Percentiles rank a stretch among this genome's conserved stretches.
Conservation (phyloP, 2,329 filamentous ascomycete species). For the Alternaria atra region DNA sequence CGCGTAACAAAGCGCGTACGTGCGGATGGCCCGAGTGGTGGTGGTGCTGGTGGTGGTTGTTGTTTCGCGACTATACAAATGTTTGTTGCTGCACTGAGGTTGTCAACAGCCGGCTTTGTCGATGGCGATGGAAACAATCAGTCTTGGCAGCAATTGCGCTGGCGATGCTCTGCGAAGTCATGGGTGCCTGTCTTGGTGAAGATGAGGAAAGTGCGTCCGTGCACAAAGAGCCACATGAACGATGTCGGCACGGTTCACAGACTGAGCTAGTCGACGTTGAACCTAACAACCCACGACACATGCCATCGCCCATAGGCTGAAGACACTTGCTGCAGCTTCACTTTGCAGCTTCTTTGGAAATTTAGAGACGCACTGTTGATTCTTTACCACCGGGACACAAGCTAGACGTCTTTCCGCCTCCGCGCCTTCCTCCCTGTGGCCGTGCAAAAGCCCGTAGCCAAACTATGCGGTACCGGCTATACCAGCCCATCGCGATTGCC, state of each 20-base stretch:
- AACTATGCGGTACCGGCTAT: constrained; percentile 15
- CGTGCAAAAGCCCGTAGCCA: constrained; percentile 18
- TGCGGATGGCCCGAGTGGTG: constrained; percentile 2
- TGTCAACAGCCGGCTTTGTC: neutral
- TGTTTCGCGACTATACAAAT: neutral
- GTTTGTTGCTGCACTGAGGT: neutral
- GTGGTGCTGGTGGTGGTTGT: neutral
- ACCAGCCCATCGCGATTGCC: constrained; percentile 15
- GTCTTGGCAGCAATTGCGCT: constrained; percentile 8
- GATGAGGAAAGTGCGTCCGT: constrained; percentile 20
- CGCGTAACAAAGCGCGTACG: constrained; percentile 14
- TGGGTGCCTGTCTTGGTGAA: constrained; percentile 12
- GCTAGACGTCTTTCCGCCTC: constrained; percentile 20
- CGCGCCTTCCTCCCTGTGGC: constrained; percentile 14
- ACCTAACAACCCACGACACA: constrained; percentile 20
- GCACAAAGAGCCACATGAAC: constrained; percentile 6
- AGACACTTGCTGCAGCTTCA: neutral
- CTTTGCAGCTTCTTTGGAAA: neutral
- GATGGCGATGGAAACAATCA: neutral
- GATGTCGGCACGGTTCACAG: neutral
- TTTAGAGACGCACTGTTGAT: neutral
- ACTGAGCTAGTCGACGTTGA: constrained; percentile 5
- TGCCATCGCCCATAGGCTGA: constrained; percentile 18
- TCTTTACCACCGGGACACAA: constrained; percentile 2
- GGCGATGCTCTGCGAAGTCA: constrained; percentile 5